Conservation (phyloP, 805 yeast genomes). For the Metschnikowia noctiluminum region DNA sequence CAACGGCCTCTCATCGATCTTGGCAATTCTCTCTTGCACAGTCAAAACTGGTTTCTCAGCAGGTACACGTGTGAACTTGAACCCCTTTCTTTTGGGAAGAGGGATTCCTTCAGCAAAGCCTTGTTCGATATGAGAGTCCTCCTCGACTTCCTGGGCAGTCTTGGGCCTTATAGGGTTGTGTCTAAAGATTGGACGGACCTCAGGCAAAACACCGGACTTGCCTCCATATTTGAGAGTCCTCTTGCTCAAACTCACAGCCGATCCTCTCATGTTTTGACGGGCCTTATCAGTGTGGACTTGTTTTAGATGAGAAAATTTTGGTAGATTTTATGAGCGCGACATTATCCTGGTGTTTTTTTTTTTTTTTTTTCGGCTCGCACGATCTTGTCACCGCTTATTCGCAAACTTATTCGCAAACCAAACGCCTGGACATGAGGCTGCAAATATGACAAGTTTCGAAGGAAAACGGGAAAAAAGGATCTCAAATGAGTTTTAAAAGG, state of each 20-base stretch:
- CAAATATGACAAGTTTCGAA: no score
- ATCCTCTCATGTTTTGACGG: slow-evolving; percentile 11
- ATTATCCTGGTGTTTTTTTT: not conserved
- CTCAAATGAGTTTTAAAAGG: no score
- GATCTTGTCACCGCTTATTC: not conserved
- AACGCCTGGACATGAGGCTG: no score
- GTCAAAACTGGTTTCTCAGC: slow-evolving; percentile 51
- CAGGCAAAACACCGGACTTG: slow-evolving; percentile 81
- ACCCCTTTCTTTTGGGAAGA: slow-evolving; percentile 57
- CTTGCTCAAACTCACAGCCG: slow-evolving; percentile 40
- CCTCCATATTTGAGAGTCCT: slow-evolving; percentile 51
- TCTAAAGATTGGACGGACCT: slow-evolving; percentile 70
- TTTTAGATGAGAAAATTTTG: not conserved
- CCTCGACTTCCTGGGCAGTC: slow-evolving; percentile 40
- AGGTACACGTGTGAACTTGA: slow-evolving; percentile 49
- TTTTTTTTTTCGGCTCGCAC: not conserved
- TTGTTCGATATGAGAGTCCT: slow-evolving; percentile 43
- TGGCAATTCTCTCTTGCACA: slow-evolving; percentile 56
- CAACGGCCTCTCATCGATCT: slow-evolving; percentile 45
- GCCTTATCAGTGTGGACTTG: not conserved
- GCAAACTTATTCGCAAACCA: no score
- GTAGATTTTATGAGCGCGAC: slow-evolving; percentile 4
- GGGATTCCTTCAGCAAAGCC: slow-evolving; percentile 73
- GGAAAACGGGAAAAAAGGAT: no score
- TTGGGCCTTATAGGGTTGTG: slow-evolving; percentile 53